Evolutionary conservation across 2,329 filamentous ascomycete species (phyloP).

Genomic region (Eurotiales sp.): DNA sequence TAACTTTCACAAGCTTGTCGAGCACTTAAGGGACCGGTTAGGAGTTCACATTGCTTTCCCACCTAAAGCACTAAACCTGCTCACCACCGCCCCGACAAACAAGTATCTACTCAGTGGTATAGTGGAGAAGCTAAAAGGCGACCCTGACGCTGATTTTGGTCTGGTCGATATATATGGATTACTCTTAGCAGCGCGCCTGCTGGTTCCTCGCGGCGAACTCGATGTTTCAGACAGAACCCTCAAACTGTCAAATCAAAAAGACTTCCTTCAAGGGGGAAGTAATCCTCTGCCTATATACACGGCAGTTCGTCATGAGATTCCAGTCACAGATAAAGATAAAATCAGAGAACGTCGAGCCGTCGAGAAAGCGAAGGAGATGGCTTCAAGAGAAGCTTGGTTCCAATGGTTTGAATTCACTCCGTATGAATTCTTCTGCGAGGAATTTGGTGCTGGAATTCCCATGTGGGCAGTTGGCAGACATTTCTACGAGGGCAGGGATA

Average conservation of each 20-base stretch:
- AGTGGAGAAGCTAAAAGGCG: constrained; percentile 86
- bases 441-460: constrained; percentile 31
- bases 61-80: constrained; percentile 71
- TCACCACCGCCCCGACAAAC: constrained; percentile 88
- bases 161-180: constrained; percentile 92
- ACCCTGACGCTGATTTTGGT: constrained; percentile 75
- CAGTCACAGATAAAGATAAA: constrained; percentile 49
- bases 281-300: constrained; percentile 93
- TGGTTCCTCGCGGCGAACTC: constrained; percentile 82
- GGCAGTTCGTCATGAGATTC: constrained; percentile 92
- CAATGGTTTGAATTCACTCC: constrained; percentile 36
- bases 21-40: constrained; percentile 81
- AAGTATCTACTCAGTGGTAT: constrained; percentile 84
- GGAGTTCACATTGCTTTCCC: constrained; percentile 91
- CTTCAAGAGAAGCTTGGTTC: constrained; percentile 56
- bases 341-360: constrained; percentile 24
- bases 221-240: constrained; percentile 73
- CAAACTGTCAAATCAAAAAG: constrained; percentile 83
- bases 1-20: constrained; percentile 65
- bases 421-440: constrained; percentile 35
- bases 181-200: constrained; percentile 73
- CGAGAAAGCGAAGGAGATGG: constrained; percentile 43
- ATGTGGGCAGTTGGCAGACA: constrained; percentile 35
- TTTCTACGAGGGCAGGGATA: constrained; percentile 23
- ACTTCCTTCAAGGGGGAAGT: constrained; percentile 70